These are phyloP conservation scores for Pezicula rhizophila DNA, from an alignment of 2,329 filamentous ascomycete genomes.

Conservation along the genomic window DNA sequence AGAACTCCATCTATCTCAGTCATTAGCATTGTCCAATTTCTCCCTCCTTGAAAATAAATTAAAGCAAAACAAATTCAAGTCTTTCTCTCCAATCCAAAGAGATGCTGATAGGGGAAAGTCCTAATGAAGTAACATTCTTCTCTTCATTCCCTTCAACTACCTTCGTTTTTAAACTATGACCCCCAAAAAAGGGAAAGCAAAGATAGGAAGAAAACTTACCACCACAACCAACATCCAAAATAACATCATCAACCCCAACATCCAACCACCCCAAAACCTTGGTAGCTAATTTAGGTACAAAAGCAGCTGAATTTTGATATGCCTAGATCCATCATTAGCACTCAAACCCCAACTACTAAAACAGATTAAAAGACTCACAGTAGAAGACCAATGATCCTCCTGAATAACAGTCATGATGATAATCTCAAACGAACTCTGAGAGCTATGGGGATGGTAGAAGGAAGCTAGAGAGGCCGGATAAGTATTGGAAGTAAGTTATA, in stretches of 20 bases:
- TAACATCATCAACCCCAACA: conserved; percentile 48
- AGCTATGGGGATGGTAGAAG: neutral
- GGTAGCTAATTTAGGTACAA: conserved; percentile 55
- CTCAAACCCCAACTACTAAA: no score
- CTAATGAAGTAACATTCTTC: no score
- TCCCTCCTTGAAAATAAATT: neutral
- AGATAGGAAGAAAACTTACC: conserved; percentile 31
- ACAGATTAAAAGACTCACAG: conserved; percentile 21
- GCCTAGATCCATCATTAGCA: conserved; percentile 21
- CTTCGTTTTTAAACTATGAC: neutral
- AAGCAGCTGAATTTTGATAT: conserved; percentile 56
- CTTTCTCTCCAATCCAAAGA: no score
- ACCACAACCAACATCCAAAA: conserved; percentile 60
- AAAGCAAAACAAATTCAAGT: no score
- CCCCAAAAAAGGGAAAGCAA: neutral
- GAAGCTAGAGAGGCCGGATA: neutral
- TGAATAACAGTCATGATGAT: conserved; percentile 9
- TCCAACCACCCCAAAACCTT: conserved; percentile 55
- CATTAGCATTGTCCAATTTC: neutral
- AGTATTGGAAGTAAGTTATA: neutral
- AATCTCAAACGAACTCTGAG: neutral
- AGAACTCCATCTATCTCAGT: conserved; percentile 48
- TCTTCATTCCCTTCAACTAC: no score
- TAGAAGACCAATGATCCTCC: conserved; percentile 33
- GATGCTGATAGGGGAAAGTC: no score